Conservation (phyloP, 2,329 filamentous ascomycete species). For the Eurotiales sp. region DNA sequence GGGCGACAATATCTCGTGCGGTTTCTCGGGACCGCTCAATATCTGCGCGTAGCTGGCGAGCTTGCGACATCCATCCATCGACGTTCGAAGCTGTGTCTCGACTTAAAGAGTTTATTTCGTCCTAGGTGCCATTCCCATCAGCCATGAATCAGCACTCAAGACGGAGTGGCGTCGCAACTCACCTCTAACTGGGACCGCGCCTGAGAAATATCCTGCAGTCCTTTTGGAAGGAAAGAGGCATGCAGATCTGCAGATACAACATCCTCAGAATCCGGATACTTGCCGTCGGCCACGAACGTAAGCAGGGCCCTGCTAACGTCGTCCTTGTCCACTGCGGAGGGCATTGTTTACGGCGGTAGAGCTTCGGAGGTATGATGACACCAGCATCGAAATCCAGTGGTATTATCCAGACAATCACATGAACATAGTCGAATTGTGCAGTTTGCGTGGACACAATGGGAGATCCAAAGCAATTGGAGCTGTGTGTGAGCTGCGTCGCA, state of each 20-base stretch:
- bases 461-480: not conserved
- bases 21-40: conserved; percentile 75
- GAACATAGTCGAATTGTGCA: not conserved
- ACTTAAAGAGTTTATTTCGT: conserved; percentile 72
- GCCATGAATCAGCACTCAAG: not conserved
- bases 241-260: conserved; percentile 53
- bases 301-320: conserved; percentile 59
- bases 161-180: conserved; percentile 11
- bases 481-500: not conserved
- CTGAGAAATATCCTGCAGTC: conserved; percentile 50
- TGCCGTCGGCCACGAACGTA: conserved; percentile 56
- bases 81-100: conserved; percentile 74
- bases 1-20: conserved; percentile 74
- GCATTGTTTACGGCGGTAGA: conserved; percentile 8
- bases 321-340: conserved; percentile 23
- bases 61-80: conserved; percentile 79
- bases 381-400: not conserved
- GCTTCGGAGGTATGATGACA: conserved; percentile 3
- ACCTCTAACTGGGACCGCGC: conserved; percentile 55
- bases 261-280: conserved; percentile 55
- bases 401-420: not conserved
- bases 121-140: conserved; percentile 36
- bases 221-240: conserved; percentile 44
- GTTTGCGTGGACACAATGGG: not conserved
- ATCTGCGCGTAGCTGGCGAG: conserved; percentile 78